Evolutionary conservation across 2,329 filamentous ascomycete species (phyloP), one percentile per base, ranked within the genome.

Genomic region (Penicillium digitatum): DNA sequence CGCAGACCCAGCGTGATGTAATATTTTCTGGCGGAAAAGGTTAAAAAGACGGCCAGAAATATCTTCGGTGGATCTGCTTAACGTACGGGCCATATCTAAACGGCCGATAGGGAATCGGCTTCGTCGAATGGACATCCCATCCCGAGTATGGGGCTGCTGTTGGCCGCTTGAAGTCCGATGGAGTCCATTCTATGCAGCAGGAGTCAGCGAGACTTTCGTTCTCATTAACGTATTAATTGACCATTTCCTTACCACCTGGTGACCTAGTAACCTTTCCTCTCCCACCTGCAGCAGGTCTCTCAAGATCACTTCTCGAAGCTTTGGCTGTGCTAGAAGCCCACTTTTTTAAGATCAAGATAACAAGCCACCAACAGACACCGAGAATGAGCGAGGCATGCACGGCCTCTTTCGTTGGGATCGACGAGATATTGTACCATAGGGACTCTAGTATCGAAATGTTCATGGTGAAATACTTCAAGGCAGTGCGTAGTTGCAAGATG

Each of bases 1-100:
- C 88, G 81, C 2, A 93, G 78, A 0, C 89, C 88, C 86, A 92
- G 88, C 1, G 86, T 91, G 55, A 89, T 81, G 66, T 88, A 82
- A 70, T 91, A 90, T 58, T 85, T 87, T 8, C 73, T 76, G 46
- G 0, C 2, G 18, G 31, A 32, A 8, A 37, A 22, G 24, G 11
- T 55, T 9, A 58, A 31, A 31, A 29, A 37, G 38, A 35, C 6
- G 7, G 5, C 5, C 12, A 18, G 14, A 1, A 32, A 2, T 22
- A 22, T 20, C 3, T 27, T 5, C 1, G 35, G 44, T 49, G 57
- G 47, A 7, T 5, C 8, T 20, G 10, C 37, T 22, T 18, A 12
- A 73, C 71, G 69, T 68, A 76, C 69, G 88, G 88, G 0, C 89
- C 88, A 69, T 90, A 83, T 63, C 87, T 83, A 71, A 93, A 93